Evolutionary conservation across 73 alveolate genomes (phyloP), one percentile per base, ranked within the genome.

Genomic region (Halteria grandinella): DNA sequence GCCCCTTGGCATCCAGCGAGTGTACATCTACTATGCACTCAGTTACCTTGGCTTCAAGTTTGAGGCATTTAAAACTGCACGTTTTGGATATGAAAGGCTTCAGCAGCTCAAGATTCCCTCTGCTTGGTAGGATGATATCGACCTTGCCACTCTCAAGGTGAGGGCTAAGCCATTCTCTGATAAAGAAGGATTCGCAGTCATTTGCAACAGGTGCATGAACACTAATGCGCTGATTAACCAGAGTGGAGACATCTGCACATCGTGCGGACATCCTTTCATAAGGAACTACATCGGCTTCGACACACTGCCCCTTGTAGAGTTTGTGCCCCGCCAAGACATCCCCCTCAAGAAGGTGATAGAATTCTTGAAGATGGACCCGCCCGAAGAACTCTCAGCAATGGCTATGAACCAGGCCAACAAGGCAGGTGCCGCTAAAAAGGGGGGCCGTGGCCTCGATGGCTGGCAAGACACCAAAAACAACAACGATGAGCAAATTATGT

Each of bases 91-190:
- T 87, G 97, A 96, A 69, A 96, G 91, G 82, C 83, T 96, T 32
- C 95, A 96, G 82, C 83, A 87, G 58, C 87, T 93, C 15, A 91
- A 92, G 70, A 93, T 93, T 43, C 95, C 99, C 11, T 87, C 76
- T 4, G 86, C 89, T 17, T 96, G 99, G 99, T 86, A 93, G 32
- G 98, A 94, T 58, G 97, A 92, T 84, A 93, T 96, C 33, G 99
- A 96, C 44, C 87, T 84, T 39, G 97, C 97, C 25, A 87, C 87
- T 44, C 43, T 96, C 76, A 89, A 93, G 71, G 84, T 92, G 50
- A 85, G 98, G 57, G 82, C 97, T 23, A 94, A 94, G 75, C 98
- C 99, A 0, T 92, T 90, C 84, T 77, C 95, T 40, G 99, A 96
- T 70, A 95, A 94, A 50, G 99, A 95, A 39, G 88, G 83, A 0